Evolutionary conservation across 768 basidiomycete genomes (phyloP), one percentile per base, ranked within the genome.

Genomic region (Amanita pseudoporphyria): DNA sequence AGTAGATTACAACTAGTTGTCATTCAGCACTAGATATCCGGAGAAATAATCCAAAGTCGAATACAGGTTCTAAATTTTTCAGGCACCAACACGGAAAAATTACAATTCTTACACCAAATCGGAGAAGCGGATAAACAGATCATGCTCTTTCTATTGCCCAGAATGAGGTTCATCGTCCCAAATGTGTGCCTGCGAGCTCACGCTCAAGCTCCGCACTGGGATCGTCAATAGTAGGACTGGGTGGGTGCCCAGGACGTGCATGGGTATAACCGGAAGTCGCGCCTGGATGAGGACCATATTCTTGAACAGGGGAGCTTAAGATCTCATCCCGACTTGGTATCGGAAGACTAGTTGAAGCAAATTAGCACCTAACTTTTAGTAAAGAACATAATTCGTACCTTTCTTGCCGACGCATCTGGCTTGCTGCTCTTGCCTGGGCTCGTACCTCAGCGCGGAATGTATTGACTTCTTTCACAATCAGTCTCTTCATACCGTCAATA

Each of bases 401-500:
- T 54, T 88, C 87, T 62, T 88, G 84, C 45, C 82, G 72, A 45
- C 84, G 81, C 40, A 86, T 77, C 62, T 87, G 85, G 4, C 81
- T 81, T 9, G 79, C 70, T 1, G 78, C 79, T 32, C 86, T 72
- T 10, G 85, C 81, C 58, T 93, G 90, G n/a, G 77, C 74, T 49
- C 95, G 79, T 6, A 98, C 94, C 62, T 93, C 83, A 7, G 84
- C 77, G 32, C 96, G 81, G 81, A 99, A 98, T 10, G 75, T 63
- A 53, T 81, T 81, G 33, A 97, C 95, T 65, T 98, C 94, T 24
- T 94, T 81, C 19, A 98, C 81, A 57, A 99, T 99, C 62, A 98
- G 67, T 54, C 78, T 81, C 67, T 95, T 90, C 96, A 99, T 99
- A 7, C 96, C 96, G 39, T 95, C 91, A 55, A 95, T 94, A 51